Conservation (phyloP, 805 yeast species). For the Yamadazyma sp. region DNA sequence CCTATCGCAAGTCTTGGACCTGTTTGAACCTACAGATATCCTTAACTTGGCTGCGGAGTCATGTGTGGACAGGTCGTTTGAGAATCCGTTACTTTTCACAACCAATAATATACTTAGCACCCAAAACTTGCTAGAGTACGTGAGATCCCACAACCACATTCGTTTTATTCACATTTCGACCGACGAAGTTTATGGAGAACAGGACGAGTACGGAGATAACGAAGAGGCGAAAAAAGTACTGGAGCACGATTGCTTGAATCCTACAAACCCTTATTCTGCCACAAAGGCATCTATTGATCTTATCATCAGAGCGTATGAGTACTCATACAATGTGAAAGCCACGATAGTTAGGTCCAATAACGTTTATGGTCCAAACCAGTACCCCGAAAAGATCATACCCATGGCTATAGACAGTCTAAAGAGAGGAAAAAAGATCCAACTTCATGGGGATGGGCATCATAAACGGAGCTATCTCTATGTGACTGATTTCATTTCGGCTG, state of each 20-base stretch:
- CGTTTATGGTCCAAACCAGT: conserved; percentile 53
- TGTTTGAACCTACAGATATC: conserved; percentile 26
- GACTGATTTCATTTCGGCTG: conserved; percentile 40
- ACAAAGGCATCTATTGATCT: conserved; percentile 55
- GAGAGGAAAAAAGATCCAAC: conserved; percentile 26
- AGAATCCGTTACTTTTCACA: conserved; percentile 43
- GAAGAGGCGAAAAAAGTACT: conserved; percentile 17
- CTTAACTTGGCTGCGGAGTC: conserved; percentile 57
- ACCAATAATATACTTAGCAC: conserved; percentile 47
- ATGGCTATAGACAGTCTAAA: conserved; percentile 21
- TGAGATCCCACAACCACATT: conserved; percentile 18
- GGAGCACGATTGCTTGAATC: conserved; percentile 41
- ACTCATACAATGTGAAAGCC: conserved; percentile 43
- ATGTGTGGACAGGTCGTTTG: conserved; percentile 53
- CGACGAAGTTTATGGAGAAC: conserved; percentile 61
- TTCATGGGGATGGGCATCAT: conserved; percentile 51
- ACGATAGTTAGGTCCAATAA: conserved; percentile 49
- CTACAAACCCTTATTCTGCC: conserved; percentile 59
- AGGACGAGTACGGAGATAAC: conserved; percentile 5
- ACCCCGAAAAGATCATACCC: conserved; percentile 54
- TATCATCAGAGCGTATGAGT: conserved; percentile 44
- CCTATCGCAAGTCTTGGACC: conserved; percentile 18
- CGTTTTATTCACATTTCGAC: conserved; percentile 52
- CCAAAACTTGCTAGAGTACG: conserved; percentile 46
- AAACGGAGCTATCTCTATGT: conserved; percentile 47